Evolutionary conservation across 192 early-diverging fungal genomes (phyloP), one percentile per base, ranked within the genome.

Genomic region (Podila minutissima): DNA sequence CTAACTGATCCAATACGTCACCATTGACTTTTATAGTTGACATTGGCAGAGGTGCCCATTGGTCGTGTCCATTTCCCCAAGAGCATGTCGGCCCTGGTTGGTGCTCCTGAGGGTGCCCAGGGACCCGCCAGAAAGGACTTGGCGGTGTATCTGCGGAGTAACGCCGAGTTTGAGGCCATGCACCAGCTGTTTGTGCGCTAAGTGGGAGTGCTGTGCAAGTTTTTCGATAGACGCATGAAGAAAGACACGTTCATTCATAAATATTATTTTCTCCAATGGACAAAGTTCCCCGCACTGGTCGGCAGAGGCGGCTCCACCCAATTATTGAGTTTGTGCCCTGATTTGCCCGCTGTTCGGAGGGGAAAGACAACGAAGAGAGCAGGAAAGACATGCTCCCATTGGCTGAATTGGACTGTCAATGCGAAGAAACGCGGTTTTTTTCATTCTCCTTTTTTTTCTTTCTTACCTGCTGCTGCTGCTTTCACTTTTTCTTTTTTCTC

Each of bases 141-240:
- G 46, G 66, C 77, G 20, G 77, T 81, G 19, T 81, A 69, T 28
- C 62, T 81, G 28, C 38, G 71, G 41, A 81, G 71, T 32, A 64
- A 62, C 31, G 59, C 77, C 5, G 77, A 81, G 49, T 81, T 81
- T 55, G 77, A 81, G 53, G 71, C 77, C 2, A 81, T 81, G 77
- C 77, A 81, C 49, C 71, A 73, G 63, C 62, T 81, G 13, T 81
- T 81, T 73, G 77, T 81, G 17, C 77, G 77, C 24, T 81, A 59
- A 60, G n/a, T 22, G 49, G 2, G 53, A n/a, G 10, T 3, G 32
- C 9, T 22, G 12, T 58, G 33, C 19, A 24, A 3, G 20, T 35
- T 26, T 41, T 57, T 28, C 53, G 19, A 67, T 35, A 57, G 31
- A 38, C 58, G 35, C 2, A 67, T 28, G 24, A 59, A 46, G 10